Evolutionary conservation across 192 early-diverging fungal species (phyloP).

Genomic region (Phycomyces blakesleeanus): DNA sequence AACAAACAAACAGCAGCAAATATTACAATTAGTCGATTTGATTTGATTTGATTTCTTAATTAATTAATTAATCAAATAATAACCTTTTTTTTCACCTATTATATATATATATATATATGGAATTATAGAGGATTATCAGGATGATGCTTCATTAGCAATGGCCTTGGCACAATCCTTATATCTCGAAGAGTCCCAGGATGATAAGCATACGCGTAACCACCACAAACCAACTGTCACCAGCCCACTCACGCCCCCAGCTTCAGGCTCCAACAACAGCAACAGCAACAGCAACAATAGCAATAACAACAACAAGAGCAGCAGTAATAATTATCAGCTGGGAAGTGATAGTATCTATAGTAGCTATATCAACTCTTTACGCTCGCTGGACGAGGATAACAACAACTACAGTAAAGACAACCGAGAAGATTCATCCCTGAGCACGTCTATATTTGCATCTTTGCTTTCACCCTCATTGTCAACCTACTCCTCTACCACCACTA

Average conservation of each 20-base stretch:
- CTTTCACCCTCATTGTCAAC: slow-evolving; percentile 3
- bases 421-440: background rate
- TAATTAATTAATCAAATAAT: too few species aligned
- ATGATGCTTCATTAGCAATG: slow-evolving; percentile 19
- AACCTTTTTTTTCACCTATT: too few species aligned
- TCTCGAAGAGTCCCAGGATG: background rate
- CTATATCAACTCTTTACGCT: slow-evolving; percentile 5
- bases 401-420: background rate
- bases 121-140: slow-evolving; percentile 10
- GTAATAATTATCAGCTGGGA: slow-evolving; percentile 12
- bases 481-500: background rate
- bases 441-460: slow-evolving; percentile 21
- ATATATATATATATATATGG: too few species aligned
- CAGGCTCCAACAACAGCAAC: background rate
- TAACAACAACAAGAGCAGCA: background rate
- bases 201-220: background rate
- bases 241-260: background rate
- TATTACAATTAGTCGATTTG: too few species aligned
- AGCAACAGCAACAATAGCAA: too few species aligned
- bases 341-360: slow-evolving; percentile 31
- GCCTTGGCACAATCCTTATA: slow-evolving; percentile 17
- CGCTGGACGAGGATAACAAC: slow-evolving; percentile 7
- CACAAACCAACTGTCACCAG: background rate
- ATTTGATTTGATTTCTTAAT: too few species aligned
- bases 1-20: background rate